Percentiles rank a stretch among this genome's conserved stretches.
phyloP scores from a whole-genome alignment of 2,329 filamentous ascomycete genomes.

The Coniosporium tulheliwenetii region DNA sequence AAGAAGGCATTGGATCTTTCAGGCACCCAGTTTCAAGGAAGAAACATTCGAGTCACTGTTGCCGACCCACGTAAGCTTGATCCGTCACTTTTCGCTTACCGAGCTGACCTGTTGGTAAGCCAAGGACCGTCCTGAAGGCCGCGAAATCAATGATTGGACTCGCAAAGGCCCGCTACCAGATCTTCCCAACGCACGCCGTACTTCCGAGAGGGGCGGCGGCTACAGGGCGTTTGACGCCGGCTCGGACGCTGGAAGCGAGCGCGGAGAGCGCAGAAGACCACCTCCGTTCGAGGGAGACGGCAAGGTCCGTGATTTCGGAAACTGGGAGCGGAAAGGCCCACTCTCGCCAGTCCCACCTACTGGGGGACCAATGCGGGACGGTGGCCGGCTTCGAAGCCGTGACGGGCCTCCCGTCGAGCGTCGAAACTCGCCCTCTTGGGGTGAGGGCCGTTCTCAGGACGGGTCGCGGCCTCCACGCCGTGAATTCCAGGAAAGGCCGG shows the following conservation, averaged over 20 bases:
- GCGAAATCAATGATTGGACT: conserved; percentile 81
- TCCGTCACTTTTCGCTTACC: background rate
- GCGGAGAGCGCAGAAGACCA: conserved; percentile 50
- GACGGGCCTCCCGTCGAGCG: conserved; percentile 40
- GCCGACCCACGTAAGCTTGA: conserved; percentile 80
- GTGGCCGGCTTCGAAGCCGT: conserved; percentile 41
- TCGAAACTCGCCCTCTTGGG: conserved; percentile 56
- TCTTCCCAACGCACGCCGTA: conserved; percentile 41
- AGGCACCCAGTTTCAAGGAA: conserved; percentile 69
- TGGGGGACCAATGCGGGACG: conserved; percentile 30
- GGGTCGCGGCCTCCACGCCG: conserved; percentile 66
- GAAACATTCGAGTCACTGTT: conserved; percentile 83
- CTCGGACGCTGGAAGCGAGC: conserved; percentile 42
- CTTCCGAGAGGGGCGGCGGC: conserved; percentile 30
- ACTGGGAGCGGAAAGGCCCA: conserved; percentile 92
- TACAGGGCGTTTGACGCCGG: conserved; percentile 35
- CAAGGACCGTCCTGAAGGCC: conserved; percentile 68
- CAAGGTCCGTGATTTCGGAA: conserved; percentile 65
- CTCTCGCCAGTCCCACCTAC: conserved; percentile 48
- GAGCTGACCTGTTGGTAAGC: conserved; percentile 33
- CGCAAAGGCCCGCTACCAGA: conserved; percentile 81
- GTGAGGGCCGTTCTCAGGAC: conserved; percentile 49
- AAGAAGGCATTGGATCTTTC: conserved; percentile 80
- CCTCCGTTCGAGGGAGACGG: conserved; percentile 54
- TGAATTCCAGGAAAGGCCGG: conserved; percentile 56